Conservation (phyloP, 208 protist genomes). For the Eutreptiella sp. region DNA sequence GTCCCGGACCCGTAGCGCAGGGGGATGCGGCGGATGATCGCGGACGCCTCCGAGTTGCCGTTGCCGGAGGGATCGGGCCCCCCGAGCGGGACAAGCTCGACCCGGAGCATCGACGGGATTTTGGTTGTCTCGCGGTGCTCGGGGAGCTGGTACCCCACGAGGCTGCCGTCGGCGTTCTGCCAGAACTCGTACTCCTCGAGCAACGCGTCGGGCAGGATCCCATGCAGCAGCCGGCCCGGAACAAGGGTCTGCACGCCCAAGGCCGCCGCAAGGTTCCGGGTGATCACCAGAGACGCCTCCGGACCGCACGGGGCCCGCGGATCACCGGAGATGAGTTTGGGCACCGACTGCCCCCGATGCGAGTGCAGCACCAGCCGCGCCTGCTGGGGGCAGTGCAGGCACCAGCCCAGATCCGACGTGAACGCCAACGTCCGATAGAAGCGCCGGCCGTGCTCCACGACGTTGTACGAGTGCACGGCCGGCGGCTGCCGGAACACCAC, state of each 20-base stretch:
- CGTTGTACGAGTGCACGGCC: slow-evolving; percentile 24
- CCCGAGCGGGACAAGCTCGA: slow-evolving; percentile 5
- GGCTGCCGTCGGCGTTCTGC: slow-evolving; percentile 17
- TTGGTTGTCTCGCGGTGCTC: not conserved
- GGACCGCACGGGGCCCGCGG: not conserved
- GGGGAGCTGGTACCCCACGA: slow-evolving; percentile 29
- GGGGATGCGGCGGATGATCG: too few species aligned
- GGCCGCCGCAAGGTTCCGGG: not conserved
- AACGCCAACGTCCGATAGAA: slow-evolving; percentile 12
- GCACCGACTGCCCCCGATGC: not conserved
- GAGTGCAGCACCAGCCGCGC: not conserved
- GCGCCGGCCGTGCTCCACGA: slow-evolving; percentile 26
- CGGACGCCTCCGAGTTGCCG: too few species aligned
- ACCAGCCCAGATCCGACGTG: slow-evolving; percentile 17
- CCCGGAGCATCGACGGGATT: not conserved
- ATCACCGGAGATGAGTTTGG: not conserved
- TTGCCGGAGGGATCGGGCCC: not conserved
- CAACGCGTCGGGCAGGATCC: slow-evolving; percentile 29
- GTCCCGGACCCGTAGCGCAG: too few species aligned
- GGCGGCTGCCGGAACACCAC: slow-evolving; percentile 18
- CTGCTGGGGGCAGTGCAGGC: slow-evolving; percentile 8
- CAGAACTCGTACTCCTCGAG: slow-evolving; percentile 29
- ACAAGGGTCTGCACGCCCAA: slow-evolving; percentile 26
- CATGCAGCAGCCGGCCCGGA: slow-evolving; percentile 6
- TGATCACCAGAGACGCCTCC: slow-evolving; percentile 11